These are phyloP conservation scores for Eremochloa ophiuroides DNA, from an alignment of 176 grass and related monocot species.

Conservation along the genomic window DNA sequence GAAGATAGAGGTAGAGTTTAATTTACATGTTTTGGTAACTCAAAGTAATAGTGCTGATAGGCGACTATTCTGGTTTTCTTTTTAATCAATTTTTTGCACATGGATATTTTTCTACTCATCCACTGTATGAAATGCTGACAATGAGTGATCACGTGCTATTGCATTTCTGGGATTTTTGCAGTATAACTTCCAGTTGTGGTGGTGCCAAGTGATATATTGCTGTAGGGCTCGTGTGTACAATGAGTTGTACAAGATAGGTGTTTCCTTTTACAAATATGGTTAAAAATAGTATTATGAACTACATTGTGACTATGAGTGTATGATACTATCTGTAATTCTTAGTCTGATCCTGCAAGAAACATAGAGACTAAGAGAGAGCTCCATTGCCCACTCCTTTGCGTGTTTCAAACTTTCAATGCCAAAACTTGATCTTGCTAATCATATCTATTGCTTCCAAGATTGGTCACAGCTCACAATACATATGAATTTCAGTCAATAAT, in stretches of 20 bases:
- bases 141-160: background rate
- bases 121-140: background rate
- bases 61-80: slow-evolving; percentile 2
- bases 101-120: background rate
- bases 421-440: background rate
- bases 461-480: background rate
- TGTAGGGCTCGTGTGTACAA: background rate
- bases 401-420: background rate
- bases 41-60: background rate
- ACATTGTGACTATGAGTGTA: background rate
- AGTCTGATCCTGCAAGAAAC: background rate
- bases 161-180: background rate
- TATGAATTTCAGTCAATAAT: background rate
- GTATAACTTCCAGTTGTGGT: background rate
- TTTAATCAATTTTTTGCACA: background rate
- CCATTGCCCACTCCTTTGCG: background rate
- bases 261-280: background rate
- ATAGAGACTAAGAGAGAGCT: background rate
- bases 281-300: background rate
- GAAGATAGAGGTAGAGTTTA: background rate
- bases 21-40: background rate
- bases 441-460: background rate
- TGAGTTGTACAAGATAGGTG: background rate
- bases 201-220: background rate
- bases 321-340: background rate